Conservation (phyloP, 257 asterid genomes). For the Striga asiatica region DNA sequence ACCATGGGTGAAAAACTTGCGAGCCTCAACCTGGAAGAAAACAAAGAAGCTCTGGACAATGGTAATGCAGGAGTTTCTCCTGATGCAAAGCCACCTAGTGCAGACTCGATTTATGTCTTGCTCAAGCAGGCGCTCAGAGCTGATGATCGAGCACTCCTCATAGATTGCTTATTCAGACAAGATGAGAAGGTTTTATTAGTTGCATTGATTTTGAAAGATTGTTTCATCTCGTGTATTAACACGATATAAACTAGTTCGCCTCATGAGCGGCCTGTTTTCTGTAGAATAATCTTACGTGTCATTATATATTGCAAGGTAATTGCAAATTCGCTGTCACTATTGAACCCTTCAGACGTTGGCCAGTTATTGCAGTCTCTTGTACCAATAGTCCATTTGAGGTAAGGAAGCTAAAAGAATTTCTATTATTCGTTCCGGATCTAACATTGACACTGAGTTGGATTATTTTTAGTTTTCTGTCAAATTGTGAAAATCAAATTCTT, state of each 20-base stretch:
- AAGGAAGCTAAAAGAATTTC: conserved; percentile 8
- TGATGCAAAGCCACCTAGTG: conserved; percentile 71
- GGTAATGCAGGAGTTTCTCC: conserved; percentile 24
- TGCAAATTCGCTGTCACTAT: conserved; percentile 50
- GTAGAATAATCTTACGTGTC: conserved; percentile 1
- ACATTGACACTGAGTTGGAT: not conserved
- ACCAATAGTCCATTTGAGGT: conserved; percentile 63
- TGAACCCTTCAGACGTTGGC: conserved; percentile 80
- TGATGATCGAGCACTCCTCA: conserved; percentile 69
- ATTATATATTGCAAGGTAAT: conserved; percentile 49
- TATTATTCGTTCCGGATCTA: not conserved
- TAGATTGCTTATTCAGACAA: conserved; percentile 78
- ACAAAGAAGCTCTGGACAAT: conserved; percentile 13
- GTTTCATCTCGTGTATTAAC: no score
- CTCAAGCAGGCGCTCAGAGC: conserved; percentile 86
- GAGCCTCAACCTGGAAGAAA: conserved; percentile 44
- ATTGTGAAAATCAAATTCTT: not conserved
- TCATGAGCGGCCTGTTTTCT: conserved; percentile 1
- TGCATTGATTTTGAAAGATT: not conserved
- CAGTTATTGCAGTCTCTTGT: conserved; percentile 68
- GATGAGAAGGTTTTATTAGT: conserved; percentile 65
- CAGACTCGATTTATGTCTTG: conserved; percentile 71
- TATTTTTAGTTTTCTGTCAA: not conserved
- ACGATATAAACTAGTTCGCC: conserved; percentile 2
- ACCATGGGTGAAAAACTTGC: conserved; percentile 93